Percentiles rank a stretch among this genome's conserved stretches.
These are phyloP conservation scores for Fusarium continuum DNA, from an alignment of 2,329 filamentous ascomycete species.

Conservation along the genomic window DNA sequence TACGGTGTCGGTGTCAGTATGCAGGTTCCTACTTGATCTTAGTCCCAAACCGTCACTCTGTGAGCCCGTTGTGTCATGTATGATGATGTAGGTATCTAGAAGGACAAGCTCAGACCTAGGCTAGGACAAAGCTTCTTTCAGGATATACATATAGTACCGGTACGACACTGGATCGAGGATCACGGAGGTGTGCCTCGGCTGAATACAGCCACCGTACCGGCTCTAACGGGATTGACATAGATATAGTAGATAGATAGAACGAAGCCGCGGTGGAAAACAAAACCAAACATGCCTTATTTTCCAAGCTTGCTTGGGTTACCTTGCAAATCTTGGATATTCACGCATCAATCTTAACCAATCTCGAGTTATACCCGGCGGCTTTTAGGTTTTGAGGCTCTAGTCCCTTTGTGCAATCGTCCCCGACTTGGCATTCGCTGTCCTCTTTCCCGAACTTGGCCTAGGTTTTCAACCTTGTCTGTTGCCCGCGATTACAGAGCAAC, in stretches of 20 bases:
- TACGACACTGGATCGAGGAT: constrained; percentile 22
- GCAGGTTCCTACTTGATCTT: constrained; percentile 39
- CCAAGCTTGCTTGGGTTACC: constrained; percentile 1
- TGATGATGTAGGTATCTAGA: constrained; percentile 30
- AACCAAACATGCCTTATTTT: constrained; percentile 29
- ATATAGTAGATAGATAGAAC: constrained; percentile 1
- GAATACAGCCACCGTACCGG: constrained; percentile 9
- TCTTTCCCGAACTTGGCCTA: constrained; percentile 29
- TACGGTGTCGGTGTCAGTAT: constrained; percentile 28
- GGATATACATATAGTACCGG: too few species aligned
- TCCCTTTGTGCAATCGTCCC: constrained; percentile 35
- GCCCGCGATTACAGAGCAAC: constrained; percentile 19
- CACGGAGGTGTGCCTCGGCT: constrained; percentile 28
- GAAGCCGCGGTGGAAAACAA: constrained; percentile 18
- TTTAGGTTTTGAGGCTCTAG: constrained; percentile 31
- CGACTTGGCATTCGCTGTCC: constrained; percentile 35
- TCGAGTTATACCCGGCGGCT: constrained; percentile 22
- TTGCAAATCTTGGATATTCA: constrained; percentile 28
- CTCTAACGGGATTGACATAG: neutral
- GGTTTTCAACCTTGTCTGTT: constrained; percentile 30
- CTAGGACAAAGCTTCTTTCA: constrained; percentile 21
- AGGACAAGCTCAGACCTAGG: constrained; percentile 26
- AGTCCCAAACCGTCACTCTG: constrained; percentile 34
- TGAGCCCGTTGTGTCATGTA: constrained; percentile 22
- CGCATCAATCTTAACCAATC: constrained; percentile 30